These are phyloP conservation scores for Leccinum pellstonianum DNA, from an alignment of 768 basidiomycete genomes.

Conservation along the genomic window DNA sequence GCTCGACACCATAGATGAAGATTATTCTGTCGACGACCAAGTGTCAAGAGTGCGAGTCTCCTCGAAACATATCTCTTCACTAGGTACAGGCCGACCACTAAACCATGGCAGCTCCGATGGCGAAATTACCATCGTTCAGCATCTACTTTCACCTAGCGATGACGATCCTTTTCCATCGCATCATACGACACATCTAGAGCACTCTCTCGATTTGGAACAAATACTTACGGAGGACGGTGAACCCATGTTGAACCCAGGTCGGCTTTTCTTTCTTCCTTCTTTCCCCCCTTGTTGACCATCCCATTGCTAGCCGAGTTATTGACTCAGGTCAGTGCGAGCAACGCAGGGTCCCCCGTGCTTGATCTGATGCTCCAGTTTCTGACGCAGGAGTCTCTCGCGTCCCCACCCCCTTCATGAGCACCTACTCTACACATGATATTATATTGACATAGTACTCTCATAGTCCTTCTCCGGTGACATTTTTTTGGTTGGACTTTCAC, in stretches of 20 bases:
- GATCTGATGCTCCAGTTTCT: slow-evolving; percentile 32
- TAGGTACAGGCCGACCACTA: slow-evolving; percentile 7
- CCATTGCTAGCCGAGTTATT: slow-evolving; percentile 48
- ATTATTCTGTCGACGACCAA: slow-evolving; percentile 15
- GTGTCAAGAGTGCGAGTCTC: slow-evolving; percentile 10
- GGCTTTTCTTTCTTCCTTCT: slow-evolving; percentile 21
- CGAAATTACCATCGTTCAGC: slow-evolving; percentile 17
- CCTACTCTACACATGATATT: slow-evolving; percentile 26
- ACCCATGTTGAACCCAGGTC: slow-evolving; percentile 68
- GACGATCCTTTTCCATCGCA: slow-evolving; percentile 30
- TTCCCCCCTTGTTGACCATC: slow-evolving; percentile 3
- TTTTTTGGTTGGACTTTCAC: slow-evolving; percentile 14
- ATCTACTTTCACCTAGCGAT: slow-evolving; percentile 21
- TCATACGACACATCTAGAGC: slow-evolving; percentile 26
- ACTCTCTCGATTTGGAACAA: slow-evolving; percentile 48
- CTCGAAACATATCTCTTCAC: slow-evolving; percentile 11
- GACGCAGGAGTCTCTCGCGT: slow-evolving; percentile 60
- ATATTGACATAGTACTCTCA: slow-evolving; percentile 20
- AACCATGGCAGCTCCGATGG: slow-evolving; percentile 10
- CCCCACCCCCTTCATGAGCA: slow-evolving; percentile 57
- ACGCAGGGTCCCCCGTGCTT: slow-evolving; percentile 10
- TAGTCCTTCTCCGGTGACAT: slow-evolving; percentile 16
- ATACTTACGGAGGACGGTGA: slow-evolving; percentile 64
- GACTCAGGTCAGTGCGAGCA: slow-evolving; percentile 49
- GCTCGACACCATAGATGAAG: slow-evolving; percentile 35